Percentiles rank a stretch among this genome's conserved stretches.
phyloP scores from a whole-genome alignment of 177 flowering plant genomes.

The Vitis hybrid region DNA sequence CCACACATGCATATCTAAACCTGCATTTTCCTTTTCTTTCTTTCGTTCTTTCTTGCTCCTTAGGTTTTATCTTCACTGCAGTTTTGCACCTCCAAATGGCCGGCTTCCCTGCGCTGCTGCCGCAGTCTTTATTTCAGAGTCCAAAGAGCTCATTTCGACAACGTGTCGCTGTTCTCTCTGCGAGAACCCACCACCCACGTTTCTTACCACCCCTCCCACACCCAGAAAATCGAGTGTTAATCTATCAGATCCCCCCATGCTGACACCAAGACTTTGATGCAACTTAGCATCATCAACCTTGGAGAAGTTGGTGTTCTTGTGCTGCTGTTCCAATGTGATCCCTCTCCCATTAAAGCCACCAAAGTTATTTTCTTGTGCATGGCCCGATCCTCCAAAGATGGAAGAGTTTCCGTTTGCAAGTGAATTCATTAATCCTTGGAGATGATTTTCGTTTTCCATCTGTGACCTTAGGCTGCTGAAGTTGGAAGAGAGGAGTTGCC shows the following conservation, averaged over 20 bases:
- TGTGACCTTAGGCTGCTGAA: slow-evolving; percentile 34
- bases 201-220: slow-evolving; percentile 37
- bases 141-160: slow-evolving; percentile 17
- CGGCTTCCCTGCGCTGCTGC: slow-evolving; percentile 1
- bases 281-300: slow-evolving; percentile 36
- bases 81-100: slow-evolving; percentile 11
- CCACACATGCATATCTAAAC: background rate
- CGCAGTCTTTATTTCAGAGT: slow-evolving; percentile 14
- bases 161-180: slow-evolving; percentile 23
- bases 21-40: background rate
- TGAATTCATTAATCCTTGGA: slow-evolving; percentile 67
- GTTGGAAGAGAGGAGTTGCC: slow-evolving; percentile 21
- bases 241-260: slow-evolving; percentile 49
- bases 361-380: slow-evolving; percentile 25
- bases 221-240: slow-evolving; percentile 44
- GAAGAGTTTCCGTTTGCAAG: slow-evolving; percentile 42
- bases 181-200: slow-evolving; percentile 19
- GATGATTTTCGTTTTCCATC: slow-evolving; percentile 35
- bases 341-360: slow-evolving; percentile 25
- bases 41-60: no score
- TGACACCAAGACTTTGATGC: slow-evolving; percentile 31
- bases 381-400: slow-evolving; percentile 34
- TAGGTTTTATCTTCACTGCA: slow-evolving; percentile 4
- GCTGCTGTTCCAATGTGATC: slow-evolving; percentile 12
- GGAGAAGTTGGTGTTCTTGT: slow-evolving; percentile 13